Base-by-base conservation (phyloP, 345 rosid species). In the Boechera stricta region DNA sequence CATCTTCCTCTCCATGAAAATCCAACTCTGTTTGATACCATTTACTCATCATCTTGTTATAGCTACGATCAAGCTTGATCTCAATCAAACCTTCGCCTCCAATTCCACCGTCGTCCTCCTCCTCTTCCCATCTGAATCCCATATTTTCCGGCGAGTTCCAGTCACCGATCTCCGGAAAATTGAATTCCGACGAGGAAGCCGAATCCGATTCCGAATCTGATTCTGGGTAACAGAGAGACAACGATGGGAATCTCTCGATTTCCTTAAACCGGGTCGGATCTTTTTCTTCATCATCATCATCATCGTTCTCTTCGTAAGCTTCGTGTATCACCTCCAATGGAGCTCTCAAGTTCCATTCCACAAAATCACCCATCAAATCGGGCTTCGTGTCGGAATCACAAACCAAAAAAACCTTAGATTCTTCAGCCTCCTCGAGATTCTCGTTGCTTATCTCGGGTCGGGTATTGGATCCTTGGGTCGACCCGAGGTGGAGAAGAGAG, bases 301-400 rank as follows among this genome's bases (percentile, higher is more conserved):
- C 85, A 0, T 74, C 84, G 7, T 82, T 85, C 12, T 82, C 90
- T 29, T 83, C 91, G 12, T 77, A 73, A 2, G 68, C 87, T 82
- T 94, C 97, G 67, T 94, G 85, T 53, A 94, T 94, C 47, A 92
- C 91, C 21, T 89, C 92, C 60, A 94, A 60, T 16, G 98, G 97
- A 2, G 97, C 97, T 69, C 86, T 84, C 42, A 92, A 84, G 76
- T 94, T 60, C 98, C 97, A 94, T 10, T 82, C 87, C 35, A 88
- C 85, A 61, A 92, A 94, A 8, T 63, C 77, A 7, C 33, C 35
- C 31, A 79, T 82, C 24, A 82, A 83, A 13, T 24, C 36, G 35
- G 62, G 69, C 26, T 80, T 60, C 24, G 69, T 64, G 3, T 18
- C 73, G 7, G 77, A 41, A 10, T 64, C 78, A 38, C 6, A 33